A percentile compares a stretch with the other conserved stretches of the same genome.
Evolutionary conservation across 2,329 filamentous ascomycete genomes (phyloP).

Genomic region (Diaporthe citri): DNA sequence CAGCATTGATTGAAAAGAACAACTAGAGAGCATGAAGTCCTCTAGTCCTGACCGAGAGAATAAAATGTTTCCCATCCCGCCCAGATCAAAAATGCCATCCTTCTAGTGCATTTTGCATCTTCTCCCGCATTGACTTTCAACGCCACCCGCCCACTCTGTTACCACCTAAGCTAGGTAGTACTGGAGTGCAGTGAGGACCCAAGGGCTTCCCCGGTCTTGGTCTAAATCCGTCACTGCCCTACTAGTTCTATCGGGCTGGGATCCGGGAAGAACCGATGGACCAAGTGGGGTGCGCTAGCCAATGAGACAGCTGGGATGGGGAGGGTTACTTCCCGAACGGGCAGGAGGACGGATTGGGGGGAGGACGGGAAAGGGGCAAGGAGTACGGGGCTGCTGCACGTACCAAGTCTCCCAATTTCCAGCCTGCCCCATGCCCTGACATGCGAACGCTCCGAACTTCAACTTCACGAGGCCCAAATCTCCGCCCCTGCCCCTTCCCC

Average conservation of each 20-base stretch:
- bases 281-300: conserved; percentile 11
- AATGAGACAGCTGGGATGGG: conserved; percentile 7
- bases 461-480: conserved; percentile 34
- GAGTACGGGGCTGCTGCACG: background rate
- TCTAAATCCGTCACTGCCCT: conserved; percentile 28
- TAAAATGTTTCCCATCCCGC: background rate
- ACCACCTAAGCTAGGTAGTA: background rate
- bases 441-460: conserved; percentile 7
- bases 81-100: conserved; percentile 1
- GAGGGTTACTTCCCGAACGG: conserved; percentile 26
- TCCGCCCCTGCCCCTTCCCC: conserved; percentile 21
- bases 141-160: conserved; percentile 5
- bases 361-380: background rate
- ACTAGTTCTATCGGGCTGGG: conserved; percentile 7
- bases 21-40: background rate
- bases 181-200: background rate
- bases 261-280: conserved; percentile 11
- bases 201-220: conserved; percentile 17
- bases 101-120: conserved; percentile 10
- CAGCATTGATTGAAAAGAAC: conserved; percentile 14
- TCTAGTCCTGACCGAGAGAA: background rate
- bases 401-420: conserved; percentile 25
- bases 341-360: conserved; percentile 17
- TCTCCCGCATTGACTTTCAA: conserved; percentile 10
- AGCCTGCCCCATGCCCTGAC: conserved; percentile 15